These are phyloP conservation scores for Royoungia palumana DNA, from an alignment of 768 basidiomycete species.

Conservation along the genomic window DNA sequence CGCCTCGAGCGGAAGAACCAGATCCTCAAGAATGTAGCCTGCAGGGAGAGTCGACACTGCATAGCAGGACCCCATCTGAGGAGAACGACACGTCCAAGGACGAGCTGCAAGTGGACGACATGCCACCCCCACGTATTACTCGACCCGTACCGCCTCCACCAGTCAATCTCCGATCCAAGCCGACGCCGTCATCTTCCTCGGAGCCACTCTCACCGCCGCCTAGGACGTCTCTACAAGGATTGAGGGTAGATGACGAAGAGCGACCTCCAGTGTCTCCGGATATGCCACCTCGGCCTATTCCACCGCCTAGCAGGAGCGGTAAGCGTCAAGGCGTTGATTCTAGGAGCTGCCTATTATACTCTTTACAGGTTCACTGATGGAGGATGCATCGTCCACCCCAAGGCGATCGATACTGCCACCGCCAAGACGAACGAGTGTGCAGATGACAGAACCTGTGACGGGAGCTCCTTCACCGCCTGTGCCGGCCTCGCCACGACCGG, in stretches of 20 bases:
- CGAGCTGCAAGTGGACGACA: conserved; percentile 24
- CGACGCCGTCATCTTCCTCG: conserved; percentile 15
- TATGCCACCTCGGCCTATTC: conserved; percentile 28
- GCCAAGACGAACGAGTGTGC: conserved; percentile 24
- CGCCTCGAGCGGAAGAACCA: background rate
- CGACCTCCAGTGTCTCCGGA: conserved; percentile 27
- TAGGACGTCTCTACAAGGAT: conserved; percentile 5
- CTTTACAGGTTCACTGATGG: conserved; percentile 11
- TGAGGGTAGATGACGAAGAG: conserved; percentile 22
- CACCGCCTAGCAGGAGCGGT: conserved; percentile 31
- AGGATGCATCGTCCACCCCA: conserved; percentile 11
- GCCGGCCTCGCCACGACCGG: conserved; percentile 16
- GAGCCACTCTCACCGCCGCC: conserved; percentile 14
- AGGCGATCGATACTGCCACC: conserved; percentile 23
- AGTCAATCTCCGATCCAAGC: conserved; percentile 23
- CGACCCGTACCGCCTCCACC: conserved; percentile 35
- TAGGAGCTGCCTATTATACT: conserved; percentile 1
- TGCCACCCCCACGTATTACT: conserved; percentile 31
- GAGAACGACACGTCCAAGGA: conserved; percentile 5
- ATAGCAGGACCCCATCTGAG: background rate
- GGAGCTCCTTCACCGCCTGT: conserved; percentile 17
- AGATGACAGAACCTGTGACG: conserved; percentile 2
- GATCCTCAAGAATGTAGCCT: background rate
- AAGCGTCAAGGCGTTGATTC: background rate
- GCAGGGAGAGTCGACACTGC: background rate